phyloP scores from a whole-genome alignment of 2,329 filamentous ascomycete species.

The Anisogramma anomala region DNA sequence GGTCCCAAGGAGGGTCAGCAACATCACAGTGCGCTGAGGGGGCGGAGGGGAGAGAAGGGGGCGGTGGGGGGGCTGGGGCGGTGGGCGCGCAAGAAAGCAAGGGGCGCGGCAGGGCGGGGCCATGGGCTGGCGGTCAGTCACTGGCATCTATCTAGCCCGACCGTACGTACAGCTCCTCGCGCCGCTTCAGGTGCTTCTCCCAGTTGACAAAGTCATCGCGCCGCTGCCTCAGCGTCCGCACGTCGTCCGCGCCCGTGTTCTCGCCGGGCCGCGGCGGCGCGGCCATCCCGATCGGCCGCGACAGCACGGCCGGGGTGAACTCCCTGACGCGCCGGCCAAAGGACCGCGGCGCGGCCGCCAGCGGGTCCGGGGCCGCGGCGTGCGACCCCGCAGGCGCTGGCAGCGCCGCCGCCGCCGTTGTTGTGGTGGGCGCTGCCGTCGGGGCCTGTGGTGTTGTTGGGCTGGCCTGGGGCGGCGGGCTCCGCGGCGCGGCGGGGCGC shows the following conservation, averaged over 20 bases:
- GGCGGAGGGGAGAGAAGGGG: background rate
- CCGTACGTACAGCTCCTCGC: slow-evolving; percentile 64
- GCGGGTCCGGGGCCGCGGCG: slow-evolving; percentile 33
- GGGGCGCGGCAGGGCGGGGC: no score
- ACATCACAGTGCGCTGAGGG: background rate
- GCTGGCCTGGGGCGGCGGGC: slow-evolving; percentile 10
- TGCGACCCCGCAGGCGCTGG: slow-evolving; percentile 9
- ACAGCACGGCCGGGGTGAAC: slow-evolving; percentile 48
- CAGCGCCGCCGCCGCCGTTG: slow-evolving; percentile 1
- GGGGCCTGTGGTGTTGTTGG: background rate
- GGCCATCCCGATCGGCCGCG: slow-evolving; percentile 71
- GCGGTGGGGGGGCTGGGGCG: background rate
- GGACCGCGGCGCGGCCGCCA: slow-evolving; percentile 47
- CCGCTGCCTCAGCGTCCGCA: slow-evolving; percentile 53
- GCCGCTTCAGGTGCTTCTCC: slow-evolving; percentile 67
- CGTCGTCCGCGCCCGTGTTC: slow-evolving; percentile 68
- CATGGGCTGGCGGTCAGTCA: no score
- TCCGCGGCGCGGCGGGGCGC: slow-evolving; percentile 17
- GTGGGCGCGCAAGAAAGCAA: background rate
- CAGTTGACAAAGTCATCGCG: slow-evolving; percentile 74
- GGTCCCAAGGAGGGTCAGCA: slow-evolving; percentile 6
- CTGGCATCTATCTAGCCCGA: no score
- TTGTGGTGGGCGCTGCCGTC: background rate
- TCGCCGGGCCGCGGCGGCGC: slow-evolving; percentile 64
- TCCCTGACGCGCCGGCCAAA: slow-evolving; percentile 44